Conservation (phyloP, 1,284 basidiomycete species). For the Pseudozyma tsukubaensis region DNA sequence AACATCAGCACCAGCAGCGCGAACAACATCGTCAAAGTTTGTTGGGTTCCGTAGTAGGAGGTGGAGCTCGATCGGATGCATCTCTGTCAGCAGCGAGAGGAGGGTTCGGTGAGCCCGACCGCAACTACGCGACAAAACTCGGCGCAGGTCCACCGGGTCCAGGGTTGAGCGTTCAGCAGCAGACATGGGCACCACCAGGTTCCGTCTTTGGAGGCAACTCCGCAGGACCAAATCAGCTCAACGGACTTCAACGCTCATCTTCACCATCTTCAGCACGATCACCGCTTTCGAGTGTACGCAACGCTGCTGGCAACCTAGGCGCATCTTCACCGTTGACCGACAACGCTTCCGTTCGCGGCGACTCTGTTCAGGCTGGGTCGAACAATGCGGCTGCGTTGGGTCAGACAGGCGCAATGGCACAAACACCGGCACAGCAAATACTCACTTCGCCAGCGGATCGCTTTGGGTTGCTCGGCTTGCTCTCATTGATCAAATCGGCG, state of each 20-base stretch:
- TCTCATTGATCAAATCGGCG: constrained; percentile 90
- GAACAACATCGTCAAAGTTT: constrained; percentile 58
- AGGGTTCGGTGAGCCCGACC: constrained; percentile 60
- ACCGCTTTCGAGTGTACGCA: constrained; percentile 42
- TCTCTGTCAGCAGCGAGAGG: constrained; percentile 61
- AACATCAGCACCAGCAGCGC: constrained; percentile 59
- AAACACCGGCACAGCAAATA: constrained; percentile 89
- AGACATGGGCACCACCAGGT: constrained; percentile 49
- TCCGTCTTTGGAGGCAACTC: constrained; percentile 35
- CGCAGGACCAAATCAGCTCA: constrained; percentile 46
- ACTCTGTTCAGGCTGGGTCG: constrained; percentile 18
- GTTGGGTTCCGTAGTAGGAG: constrained; percentile 44
- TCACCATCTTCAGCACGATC: constrained; percentile 48
- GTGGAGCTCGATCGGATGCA: constrained; percentile 27
- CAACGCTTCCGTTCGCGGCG: constrained; percentile 31
- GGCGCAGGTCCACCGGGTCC: constrained; percentile 44
- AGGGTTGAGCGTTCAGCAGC: constrained; percentile 44
- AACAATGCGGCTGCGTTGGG: constrained; percentile 8
- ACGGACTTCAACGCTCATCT: constrained; percentile 42
- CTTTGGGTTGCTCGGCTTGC: constrained; percentile 89
- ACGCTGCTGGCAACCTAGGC: constrained; percentile 32
- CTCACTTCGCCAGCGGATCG: constrained; percentile 92
- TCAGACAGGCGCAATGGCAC: constrained; percentile 47
- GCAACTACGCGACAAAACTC: constrained; percentile 57
- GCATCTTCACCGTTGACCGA: constrained; percentile 47